A percentile compares a stretch with the other conserved stretches of the same genome.
phyloP scores from a whole-genome alignment of 305 asterid genomes.

The Fraxinus latifolia region DNA sequence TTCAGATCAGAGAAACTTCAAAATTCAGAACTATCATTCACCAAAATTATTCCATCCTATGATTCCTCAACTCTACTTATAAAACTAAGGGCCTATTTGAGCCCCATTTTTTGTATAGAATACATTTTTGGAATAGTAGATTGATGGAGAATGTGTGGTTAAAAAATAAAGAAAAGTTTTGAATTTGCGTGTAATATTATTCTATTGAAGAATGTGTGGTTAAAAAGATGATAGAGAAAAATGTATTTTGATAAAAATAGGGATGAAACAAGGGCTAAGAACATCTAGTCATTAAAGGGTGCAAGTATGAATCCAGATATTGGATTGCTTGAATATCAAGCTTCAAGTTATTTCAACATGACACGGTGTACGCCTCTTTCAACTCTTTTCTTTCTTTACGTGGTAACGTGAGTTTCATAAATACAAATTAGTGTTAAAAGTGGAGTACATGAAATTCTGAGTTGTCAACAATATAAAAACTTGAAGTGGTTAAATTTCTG shows the following conservation, averaged over 20 bases:
- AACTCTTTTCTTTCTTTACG: background rate
- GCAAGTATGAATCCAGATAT: background rate
- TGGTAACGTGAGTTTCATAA: background rate
- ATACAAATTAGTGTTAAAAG: background rate
- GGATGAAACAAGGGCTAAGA: background rate
- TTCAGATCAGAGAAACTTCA: background rate
- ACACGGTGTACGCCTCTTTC: background rate
- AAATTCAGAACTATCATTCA: background rate
- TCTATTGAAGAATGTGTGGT: background rate
- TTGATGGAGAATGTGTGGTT: background rate
- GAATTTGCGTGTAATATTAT: background rate
- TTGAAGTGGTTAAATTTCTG: background rate
- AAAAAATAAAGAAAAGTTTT: no score
- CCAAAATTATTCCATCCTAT: background rate
- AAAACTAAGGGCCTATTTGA: background rate
- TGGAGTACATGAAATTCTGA: background rate
- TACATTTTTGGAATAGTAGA: no score
- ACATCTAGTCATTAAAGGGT: background rate
- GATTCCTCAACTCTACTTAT: background rate
- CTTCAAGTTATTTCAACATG: background rate
- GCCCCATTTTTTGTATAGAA: background rate
- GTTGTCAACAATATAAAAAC: background rate
- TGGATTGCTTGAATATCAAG: background rate
- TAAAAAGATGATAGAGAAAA: no score
- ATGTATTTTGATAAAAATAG: no score